Percentiles rank a stretch among this genome's conserved stretches.
phyloP scores from a whole-genome alignment of 495 filamentous ascomycete species.

The Penicillium maclennaniae region DNA sequence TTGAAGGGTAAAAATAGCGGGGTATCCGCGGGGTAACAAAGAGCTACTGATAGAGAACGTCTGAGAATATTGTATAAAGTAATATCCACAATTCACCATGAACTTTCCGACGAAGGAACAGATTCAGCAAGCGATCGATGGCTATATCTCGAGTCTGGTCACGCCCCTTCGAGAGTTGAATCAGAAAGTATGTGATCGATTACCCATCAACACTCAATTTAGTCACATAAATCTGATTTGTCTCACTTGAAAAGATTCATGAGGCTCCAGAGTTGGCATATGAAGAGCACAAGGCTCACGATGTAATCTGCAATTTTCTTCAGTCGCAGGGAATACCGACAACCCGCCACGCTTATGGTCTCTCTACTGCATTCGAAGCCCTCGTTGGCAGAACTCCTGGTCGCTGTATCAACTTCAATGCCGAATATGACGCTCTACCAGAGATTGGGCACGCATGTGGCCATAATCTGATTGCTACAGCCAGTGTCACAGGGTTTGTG shows the following conservation, averaged over 20 bases:
- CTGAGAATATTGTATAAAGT: not conserved
- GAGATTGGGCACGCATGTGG: constrained; percentile 58
- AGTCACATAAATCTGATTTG: not conserved
- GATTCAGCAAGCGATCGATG: not conserved
- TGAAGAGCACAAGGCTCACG: constrained; percentile 49
- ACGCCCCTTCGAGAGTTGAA: not conserved
- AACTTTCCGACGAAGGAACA: not conserved
- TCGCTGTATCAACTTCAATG: constrained; percentile 25
- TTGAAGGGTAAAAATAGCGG: not conserved
- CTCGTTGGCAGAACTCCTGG: constrained; percentile 17
- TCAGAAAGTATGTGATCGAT: not conserved
- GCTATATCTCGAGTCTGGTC: not conserved
- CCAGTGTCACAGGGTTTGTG: constrained; percentile 50
- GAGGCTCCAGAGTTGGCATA: constrained; percentile 50
- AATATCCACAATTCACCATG: not conserved
- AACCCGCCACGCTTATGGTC: constrained; percentile 34
- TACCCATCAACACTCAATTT: not conserved
- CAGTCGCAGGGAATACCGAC: constrained; percentile 42
- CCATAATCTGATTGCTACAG: constrained; percentile 60
- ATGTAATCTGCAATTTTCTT: constrained; percentile 47
- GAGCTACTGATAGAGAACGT: not conserved
- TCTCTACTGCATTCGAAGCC: constrained; percentile 24
- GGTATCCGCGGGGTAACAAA: too few relatives aligned
- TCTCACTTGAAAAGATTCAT: constrained; percentile 6
- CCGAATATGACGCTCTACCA: constrained; percentile 47